Evolutionary conservation across 495 filamentous ascomycete genomes (phyloP).

Genomic region (Penicillium maclennaniae): DNA sequence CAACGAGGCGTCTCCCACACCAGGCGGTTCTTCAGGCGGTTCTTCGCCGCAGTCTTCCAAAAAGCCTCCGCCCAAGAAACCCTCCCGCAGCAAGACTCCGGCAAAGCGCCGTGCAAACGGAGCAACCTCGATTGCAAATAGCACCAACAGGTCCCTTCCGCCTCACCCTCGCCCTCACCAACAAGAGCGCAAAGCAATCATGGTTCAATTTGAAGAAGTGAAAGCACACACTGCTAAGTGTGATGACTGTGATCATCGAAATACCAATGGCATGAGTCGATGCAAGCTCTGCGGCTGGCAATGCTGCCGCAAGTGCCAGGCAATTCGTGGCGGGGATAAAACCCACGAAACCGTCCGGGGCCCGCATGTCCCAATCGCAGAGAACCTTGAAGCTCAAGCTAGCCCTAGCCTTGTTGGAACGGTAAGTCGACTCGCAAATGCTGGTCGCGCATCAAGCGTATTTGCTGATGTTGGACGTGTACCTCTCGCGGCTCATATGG

Average conservation of each 20-base stretch:
- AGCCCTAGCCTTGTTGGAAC: not conserved
- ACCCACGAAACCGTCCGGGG: not conserved
- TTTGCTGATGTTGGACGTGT: not conserved
- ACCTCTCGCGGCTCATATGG: too few species aligned
- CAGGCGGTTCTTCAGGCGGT: too few species aligned
- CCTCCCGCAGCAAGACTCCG: not conserved
- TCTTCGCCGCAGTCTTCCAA: not conserved
- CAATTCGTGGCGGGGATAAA: not conserved
- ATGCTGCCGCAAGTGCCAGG: constrained; percentile 16
- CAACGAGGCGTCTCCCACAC: too few species aligned
- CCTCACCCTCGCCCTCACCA: not conserved
- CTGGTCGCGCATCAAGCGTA: not conserved
- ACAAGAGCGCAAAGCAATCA: not conserved
- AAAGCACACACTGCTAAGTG: constrained; percentile 37
- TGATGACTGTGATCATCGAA: constrained; percentile 31
- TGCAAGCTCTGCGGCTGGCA: constrained; percentile 30
- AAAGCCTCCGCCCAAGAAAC: not conserved
- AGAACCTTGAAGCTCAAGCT: not conserved
- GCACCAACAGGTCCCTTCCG: not conserved
- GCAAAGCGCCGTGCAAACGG: not conserved
- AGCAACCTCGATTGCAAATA: not conserved
- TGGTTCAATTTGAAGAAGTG: constrained; percentile 11
- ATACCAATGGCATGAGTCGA: constrained; percentile 29
- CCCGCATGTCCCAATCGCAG: not conserved
- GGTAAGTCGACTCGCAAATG: not conserved